Conservation (phyloP, 1,139 yeast genomes). For the Pichia sp. region DNA sequence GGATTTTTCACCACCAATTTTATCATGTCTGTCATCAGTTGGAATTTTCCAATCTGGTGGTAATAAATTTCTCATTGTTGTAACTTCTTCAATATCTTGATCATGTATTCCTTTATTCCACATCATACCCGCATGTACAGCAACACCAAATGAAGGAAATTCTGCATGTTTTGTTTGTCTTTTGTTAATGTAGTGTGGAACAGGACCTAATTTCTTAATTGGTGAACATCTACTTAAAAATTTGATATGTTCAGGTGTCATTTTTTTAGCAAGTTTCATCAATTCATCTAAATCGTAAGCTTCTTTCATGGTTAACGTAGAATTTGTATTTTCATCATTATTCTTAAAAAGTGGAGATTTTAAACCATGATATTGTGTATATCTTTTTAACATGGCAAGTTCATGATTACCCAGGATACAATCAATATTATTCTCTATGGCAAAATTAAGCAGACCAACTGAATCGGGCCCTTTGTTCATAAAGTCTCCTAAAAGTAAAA, state of each 20-base stretch:
- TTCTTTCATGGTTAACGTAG: slow-evolving; percentile 16
- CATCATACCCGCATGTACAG: slow-evolving; percentile 73
- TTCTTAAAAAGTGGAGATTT: slow-evolving; percentile 24
- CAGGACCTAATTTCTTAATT: slow-evolving; percentile 55
- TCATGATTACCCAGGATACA: slow-evolving; percentile 92
- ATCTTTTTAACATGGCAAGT: slow-evolving; percentile 53
- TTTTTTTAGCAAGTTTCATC: slow-evolving; percentile 50
- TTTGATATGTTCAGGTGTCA: slow-evolving; percentile 54
- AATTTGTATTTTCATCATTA: slow-evolving; percentile 13
- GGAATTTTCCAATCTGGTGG: slow-evolving; percentile 54
- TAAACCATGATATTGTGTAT: slow-evolving; percentile 53
- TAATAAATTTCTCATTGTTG: slow-evolving; percentile 55
- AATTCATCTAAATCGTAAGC: slow-evolving; percentile 47
- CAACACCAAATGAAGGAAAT: slow-evolving; percentile 46
- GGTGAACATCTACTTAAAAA: slow-evolving; percentile 58
- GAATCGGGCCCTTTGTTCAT: slow-evolving; percentile 81
- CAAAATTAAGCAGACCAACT: slow-evolving; percentile 57
- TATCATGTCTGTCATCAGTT: slow-evolving; percentile 44
- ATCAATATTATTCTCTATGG: slow-evolving; percentile 52
- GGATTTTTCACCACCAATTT: slow-evolving; percentile 58
- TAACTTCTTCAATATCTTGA: slow-evolving; percentile 57
- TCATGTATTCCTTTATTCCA: slow-evolving; percentile 52
- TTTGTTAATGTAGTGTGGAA: slow-evolving; percentile 36
- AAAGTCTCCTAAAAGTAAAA: slow-evolving; percentile 80
- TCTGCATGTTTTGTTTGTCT: slow-evolving; percentile 20